A percentile compares a stretch with the other conserved stretches of the same genome.
These are phyloP conservation scores for Xylariaceae sp. DNA, from an alignment of 2,329 filamentous ascomycete species.

Conservation along the genomic window DNA sequence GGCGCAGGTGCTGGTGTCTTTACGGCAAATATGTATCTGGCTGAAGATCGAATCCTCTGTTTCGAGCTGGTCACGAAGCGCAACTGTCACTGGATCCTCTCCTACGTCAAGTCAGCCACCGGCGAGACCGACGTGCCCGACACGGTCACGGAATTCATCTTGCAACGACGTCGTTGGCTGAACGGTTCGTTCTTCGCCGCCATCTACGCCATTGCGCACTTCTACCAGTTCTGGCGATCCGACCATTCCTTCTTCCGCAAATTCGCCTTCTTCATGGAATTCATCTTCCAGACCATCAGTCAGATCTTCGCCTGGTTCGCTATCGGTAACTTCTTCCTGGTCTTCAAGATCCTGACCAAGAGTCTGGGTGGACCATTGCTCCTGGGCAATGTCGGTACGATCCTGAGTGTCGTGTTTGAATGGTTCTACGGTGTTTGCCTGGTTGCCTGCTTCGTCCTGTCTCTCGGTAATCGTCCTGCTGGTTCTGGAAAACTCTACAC, in stretches of 20 bases:
- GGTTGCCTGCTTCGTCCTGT: constrained; percentile 90
- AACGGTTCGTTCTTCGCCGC: constrained; percentile 98
- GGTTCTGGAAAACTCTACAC: constrained; percentile 92
- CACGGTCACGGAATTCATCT: constrained; percentile 86
- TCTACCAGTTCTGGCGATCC: constrained; percentile 92
- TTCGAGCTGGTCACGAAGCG: constrained; percentile 97
- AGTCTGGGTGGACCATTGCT: constrained; percentile 67
- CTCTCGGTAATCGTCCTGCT: constrained; percentile 89
- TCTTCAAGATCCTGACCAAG: constrained; percentile 92
- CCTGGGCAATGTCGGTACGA: constrained; percentile 69
- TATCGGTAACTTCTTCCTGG: constrained; percentile 97
- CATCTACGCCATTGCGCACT: constrained; percentile 90
- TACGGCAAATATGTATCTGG: constrained; percentile 93
- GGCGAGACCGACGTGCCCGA: constrained; percentile 97
- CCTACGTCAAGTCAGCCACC: constrained; percentile 96
- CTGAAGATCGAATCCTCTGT: constrained; percentile 88
- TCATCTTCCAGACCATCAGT: constrained; percentile 88
- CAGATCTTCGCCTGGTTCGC: constrained; percentile 99
- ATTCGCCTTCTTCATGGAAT: constrained; percentile 85
- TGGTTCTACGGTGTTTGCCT: constrained; percentile 92
- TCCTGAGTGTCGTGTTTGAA: constrained; percentile 86
- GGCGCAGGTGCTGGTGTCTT: constrained; percentile 96
- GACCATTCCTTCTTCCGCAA: constrained; percentile 85
- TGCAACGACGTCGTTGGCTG: constrained; percentile 93
- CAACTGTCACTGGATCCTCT: constrained; percentile 94